Conservation (phyloP, 441 rosid genomes). For the Gossypium lobatum region DNA sequence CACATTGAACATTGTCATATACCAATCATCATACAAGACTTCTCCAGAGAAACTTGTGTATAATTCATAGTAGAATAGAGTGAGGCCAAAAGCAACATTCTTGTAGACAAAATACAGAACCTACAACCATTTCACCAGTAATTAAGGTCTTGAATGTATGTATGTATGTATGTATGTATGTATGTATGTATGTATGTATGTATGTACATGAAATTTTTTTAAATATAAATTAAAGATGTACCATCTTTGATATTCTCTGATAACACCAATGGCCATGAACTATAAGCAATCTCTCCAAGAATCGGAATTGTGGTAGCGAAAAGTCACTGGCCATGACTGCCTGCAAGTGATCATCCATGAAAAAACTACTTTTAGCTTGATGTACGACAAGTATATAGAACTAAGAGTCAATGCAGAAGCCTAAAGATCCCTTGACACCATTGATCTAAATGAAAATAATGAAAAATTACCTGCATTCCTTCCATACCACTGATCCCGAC, state of each 20-base stretch:
- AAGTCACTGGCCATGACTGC: slow-evolving; percentile 81
- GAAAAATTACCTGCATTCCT: slow-evolving; percentile 57
- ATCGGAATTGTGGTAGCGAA: slow-evolving; percentile 60
- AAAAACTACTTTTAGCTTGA: not conserved
- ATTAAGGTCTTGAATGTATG: not conserved
- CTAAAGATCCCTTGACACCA: not conserved
- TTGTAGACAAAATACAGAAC: slow-evolving; percentile 70
- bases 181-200: not conserved
- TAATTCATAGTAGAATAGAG: slow-evolving; percentile 69
- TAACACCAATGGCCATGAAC: slow-evolving; percentile 83
- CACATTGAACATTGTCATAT: slow-evolving; percentile 60
- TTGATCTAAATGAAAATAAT: not conserved
- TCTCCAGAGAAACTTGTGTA: slow-evolving; percentile 61
- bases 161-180: not conserved
- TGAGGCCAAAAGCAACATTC: slow-evolving; percentile 70
- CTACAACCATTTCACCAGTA: slow-evolving; percentile 24
- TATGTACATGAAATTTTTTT: not conserved
- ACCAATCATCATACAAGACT: slow-evolving; percentile 61
- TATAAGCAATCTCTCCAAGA: slow-evolving; percentile 54
- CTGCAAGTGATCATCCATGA: slow-evolving; percentile 26
- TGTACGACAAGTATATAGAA: not conserved
- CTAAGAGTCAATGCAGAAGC: too few relatives aligned
- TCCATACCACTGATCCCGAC: slow-evolving; percentile 73
- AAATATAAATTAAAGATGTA: slow-evolving; percentile 14
- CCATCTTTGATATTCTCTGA: slow-evolving; percentile 66